Percentiles rank a stretch among this genome's conserved stretches.
phyloP scores from a whole-genome alignment of 2,329 filamentous ascomycete species.

The Parastagonospora nodorum region DNA sequence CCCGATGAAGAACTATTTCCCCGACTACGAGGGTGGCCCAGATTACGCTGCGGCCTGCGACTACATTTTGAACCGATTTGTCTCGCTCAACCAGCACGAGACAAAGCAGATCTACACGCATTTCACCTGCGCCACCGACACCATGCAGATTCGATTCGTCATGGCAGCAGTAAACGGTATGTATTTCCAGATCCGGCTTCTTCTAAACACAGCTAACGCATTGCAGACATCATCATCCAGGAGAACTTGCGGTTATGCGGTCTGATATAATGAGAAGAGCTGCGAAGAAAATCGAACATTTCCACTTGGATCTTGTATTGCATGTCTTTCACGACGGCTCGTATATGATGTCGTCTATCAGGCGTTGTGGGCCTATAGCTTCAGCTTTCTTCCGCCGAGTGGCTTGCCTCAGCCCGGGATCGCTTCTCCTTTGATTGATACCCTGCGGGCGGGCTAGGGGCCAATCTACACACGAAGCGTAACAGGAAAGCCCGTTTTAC shows the following conservation, averaged over 20 bases:
- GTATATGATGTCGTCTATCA: constrained; percentile 38
- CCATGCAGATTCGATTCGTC: constrained; percentile 98
- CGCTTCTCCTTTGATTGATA: constrained; percentile 45
- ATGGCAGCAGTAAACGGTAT: constrained; percentile 99
- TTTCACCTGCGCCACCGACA: constrained; percentile 98
- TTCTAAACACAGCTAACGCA: constrained; percentile 49
- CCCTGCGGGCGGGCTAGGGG: constrained; percentile 36
- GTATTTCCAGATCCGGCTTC: constrained; percentile 30
- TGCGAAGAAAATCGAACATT: constrained; percentile 32
- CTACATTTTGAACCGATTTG: constrained; percentile 98
- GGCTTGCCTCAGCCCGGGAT: constrained; percentile 35
- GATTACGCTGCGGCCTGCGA: constrained; percentile 96
- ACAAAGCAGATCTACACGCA: constrained; percentile 99
- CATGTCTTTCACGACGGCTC: constrained; percentile 42
- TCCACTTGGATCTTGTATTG: constrained; percentile 40
- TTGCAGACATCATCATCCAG: constrained; percentile 96
- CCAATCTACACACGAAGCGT: constrained; percentile 9
- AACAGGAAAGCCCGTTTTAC: neutral
- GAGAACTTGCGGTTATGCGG: constrained; percentile 97
- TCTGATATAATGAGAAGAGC: constrained; percentile 72
- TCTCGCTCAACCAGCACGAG: constrained; percentile 97
- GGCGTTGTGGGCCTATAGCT: constrained; percentile 46
- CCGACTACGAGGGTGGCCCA: constrained; percentile 81
- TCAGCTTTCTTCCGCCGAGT: constrained; percentile 36
- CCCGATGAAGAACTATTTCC: constrained; percentile 78